These are phyloP conservation scores for Sonneratia alba DNA, from an alignment of 345 rosid genomes.

Conservation along the genomic window DNA sequence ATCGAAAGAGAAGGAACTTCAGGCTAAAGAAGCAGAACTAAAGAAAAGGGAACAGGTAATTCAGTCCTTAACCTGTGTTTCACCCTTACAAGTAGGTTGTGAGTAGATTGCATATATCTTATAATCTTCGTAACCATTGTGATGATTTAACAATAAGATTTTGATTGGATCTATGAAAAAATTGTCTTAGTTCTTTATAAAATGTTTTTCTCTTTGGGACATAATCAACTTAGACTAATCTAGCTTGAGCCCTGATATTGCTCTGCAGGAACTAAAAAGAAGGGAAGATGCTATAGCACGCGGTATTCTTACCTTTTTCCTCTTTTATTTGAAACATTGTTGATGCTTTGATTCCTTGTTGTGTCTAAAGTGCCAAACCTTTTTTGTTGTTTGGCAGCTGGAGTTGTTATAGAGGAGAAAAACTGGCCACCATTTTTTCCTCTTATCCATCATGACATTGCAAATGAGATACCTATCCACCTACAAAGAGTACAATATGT, in stretches of 20 bases:
- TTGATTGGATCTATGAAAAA: background rate
- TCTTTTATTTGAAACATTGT: background rate
- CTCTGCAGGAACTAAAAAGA: conserved; percentile 67
- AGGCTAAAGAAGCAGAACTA: conserved; percentile 84
- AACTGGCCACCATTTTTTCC: conserved; percentile 97
- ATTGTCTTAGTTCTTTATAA: background rate
- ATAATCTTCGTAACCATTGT: background rate
- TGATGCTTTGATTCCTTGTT: background rate
- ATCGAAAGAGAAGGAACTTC: conserved; percentile 91
- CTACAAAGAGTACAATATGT: conserved; percentile 75
- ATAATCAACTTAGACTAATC: background rate
- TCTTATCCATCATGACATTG: conserved; percentile 86
- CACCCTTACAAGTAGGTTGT: background rate
- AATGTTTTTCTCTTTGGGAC: background rate
- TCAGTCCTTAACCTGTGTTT: background rate
- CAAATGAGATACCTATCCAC: conserved; percentile 89
- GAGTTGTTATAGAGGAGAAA: conserved; percentile 84
- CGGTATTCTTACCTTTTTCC: conserved; percentile 18
- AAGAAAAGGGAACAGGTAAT: conserved; percentile 76
- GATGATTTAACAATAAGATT: background rate
- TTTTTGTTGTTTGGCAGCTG: conserved; percentile 49
- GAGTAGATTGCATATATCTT: background rate
- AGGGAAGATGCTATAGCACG: conserved; percentile 75
- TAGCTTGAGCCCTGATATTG: conserved; percentile 5
- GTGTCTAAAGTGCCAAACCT: background rate